phyloP scores from a whole-genome alignment of 768 basidiomycete genomes.

The Mycena leptocephala region DNA sequence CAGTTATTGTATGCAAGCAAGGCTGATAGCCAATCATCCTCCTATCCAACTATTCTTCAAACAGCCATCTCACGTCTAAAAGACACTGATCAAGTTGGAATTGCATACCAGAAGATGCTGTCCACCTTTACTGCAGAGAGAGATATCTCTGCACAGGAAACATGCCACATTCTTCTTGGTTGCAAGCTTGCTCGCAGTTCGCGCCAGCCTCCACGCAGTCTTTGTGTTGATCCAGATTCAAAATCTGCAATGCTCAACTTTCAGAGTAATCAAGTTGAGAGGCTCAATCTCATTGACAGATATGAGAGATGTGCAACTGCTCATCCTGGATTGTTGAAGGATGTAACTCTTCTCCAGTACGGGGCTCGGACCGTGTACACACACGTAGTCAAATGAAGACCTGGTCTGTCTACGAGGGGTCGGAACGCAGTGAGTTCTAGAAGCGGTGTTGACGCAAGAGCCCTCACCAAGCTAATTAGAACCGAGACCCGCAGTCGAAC shows the following conservation, averaged over 20 bases:
- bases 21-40: constrained; percentile 19
- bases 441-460: no score
- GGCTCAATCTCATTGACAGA: background rate
- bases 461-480: no score
- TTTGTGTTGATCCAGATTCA: constrained; percentile 19
- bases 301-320: background rate
- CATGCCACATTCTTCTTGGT: constrained; percentile 29
- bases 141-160: constrained; percentile 32
- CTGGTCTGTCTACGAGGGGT: no score
- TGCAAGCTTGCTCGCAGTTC: constrained; percentile 12
- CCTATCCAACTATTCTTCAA: constrained; percentile 17
- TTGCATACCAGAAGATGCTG: constrained; percentile 35
- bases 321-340: background rate
- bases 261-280: background rate
- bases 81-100: constrained; percentile 20
- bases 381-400: no score
- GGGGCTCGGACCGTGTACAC: no score
- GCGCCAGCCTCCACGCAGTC: background rate
- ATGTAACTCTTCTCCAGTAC: constrained; percentile 8
- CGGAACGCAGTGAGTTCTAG: no score
- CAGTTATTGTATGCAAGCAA: constrained; percentile 40
- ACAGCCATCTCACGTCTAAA: constrained; percentile 21
- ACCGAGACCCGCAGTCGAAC: no score
- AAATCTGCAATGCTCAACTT: constrained; percentile 10
- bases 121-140: constrained; percentile 24